Evolutionary conservation across 1,284 basidiomycete species (phyloP), one percentile per base, ranked within the genome.

Genomic region (Cutaneotrichosporon dermatis): DNA sequence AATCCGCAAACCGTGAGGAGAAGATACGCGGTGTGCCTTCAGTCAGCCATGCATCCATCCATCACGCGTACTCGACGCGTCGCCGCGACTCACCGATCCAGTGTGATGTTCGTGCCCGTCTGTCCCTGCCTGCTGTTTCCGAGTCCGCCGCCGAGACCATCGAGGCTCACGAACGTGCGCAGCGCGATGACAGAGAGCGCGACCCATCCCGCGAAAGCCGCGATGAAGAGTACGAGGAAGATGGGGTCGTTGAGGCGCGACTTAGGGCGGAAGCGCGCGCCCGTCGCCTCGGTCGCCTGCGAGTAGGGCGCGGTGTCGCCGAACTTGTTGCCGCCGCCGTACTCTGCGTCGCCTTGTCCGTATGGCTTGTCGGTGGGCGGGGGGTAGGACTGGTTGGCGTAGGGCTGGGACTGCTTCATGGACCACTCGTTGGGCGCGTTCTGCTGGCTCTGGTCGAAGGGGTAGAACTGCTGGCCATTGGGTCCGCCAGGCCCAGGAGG

Each of bases 171-270:
- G 82, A 86, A 91, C 43, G 82, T 79, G 34, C 81, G 78, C 42
- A 91, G 76, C 1, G 83, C 84, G 45, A 89, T 81, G 1, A 81
- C 88, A 25, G 86, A 87, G 7, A 91, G 69, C 2, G 82, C 85
- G 9, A 82, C 83, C 69, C 85, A 90, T 0, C 87, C 88, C 43
- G 84, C 78, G 51, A 87, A 84, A 78, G 87, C 85, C 1, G 84
- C 78, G 33, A 90, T 76, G 76, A 89, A 91, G 40, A 90, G 72
- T 6, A 88, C 69, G 25, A 90, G 79, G 72, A 89, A 85, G 53
- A 88, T 79, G 4, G 85, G 83, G 73, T 91, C 89, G 62, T 89
- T 88, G 36, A 90, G 76, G 58, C 79, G 81, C 69, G 84, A 87
- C 79, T 85, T 86, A 3, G 76, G 86, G 64, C 83, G 84, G 79